These are phyloP conservation scores for Amanita molliuscula DNA, from an alignment of 768 basidiomycete species.

Conservation along the genomic window DNA sequence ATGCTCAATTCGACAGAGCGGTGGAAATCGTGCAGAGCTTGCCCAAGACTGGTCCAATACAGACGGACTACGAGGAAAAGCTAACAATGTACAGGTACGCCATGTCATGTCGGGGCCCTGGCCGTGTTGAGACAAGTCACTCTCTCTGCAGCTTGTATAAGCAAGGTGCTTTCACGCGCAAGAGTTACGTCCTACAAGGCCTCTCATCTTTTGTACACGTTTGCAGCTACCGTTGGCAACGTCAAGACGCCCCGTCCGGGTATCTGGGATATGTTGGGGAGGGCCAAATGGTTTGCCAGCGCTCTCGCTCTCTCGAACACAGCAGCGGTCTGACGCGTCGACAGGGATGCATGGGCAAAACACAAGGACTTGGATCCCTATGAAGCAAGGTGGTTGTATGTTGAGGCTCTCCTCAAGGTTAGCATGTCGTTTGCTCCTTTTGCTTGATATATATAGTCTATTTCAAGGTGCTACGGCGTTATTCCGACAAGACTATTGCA, in stretches of 20 bases:
- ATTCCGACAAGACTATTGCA: conserved; percentile 76
- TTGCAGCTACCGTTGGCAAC: conserved; percentile 81
- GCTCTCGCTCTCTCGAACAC: neutral
- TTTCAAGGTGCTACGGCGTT: conserved; percentile 64
- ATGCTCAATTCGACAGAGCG: conserved; percentile 85
- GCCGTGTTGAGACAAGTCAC: neutral
- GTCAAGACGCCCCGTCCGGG: conserved; percentile 71
- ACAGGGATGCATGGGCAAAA: conserved; percentile 93
- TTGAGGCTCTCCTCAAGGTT: conserved; percentile 80
- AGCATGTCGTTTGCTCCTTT: conserved; percentile 7
- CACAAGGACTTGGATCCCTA: conserved; percentile 70
- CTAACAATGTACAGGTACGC: conserved; percentile 81
- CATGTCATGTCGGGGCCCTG: no score
- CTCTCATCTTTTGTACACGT: conserved; percentile 6
- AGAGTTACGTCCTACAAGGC: neutral
- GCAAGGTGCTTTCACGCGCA: conserved; percentile 51
- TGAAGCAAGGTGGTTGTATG: conserved; percentile 86
- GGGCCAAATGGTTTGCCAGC: conserved; percentile 79
- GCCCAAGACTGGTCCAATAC: conserved; percentile 90
- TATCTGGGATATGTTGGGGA: conserved; percentile 83
- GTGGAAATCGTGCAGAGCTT: conserved; percentile 90
- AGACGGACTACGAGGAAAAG: conserved; percentile 94
- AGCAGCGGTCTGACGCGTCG: conserved; percentile 6
- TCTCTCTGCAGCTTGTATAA: conserved; percentile 68
- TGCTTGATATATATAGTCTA: conserved; percentile 1